phyloP scores from a whole-genome alignment of 2,329 filamentous ascomycete genomes.

The Fusarium pseudoanthophilum region DNA sequence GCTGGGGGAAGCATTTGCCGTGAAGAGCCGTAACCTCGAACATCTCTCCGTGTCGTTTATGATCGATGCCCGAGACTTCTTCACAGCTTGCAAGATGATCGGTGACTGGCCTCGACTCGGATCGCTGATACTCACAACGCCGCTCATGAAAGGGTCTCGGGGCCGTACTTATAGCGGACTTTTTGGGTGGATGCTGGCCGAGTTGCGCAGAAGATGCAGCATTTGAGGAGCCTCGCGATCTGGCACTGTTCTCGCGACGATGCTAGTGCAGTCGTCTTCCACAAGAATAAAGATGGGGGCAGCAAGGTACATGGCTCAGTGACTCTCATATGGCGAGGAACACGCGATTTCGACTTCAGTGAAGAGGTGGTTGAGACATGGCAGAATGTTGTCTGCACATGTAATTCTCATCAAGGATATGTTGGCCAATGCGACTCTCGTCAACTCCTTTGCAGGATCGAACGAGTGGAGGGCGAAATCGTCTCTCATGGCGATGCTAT shows the following conservation, averaged over 20 bases:
- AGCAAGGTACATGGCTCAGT: not conserved
- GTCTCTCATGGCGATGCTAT: conserved; percentile 11
- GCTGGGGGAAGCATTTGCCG: not conserved
- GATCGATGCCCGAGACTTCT: not conserved
- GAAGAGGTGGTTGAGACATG: not conserved
- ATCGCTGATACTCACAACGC: not conserved
- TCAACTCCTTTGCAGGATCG: not conserved
- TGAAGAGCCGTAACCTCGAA: not conserved
- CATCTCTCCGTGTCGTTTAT: not conserved
- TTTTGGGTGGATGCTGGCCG: not conserved
- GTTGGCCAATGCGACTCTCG: not conserved
- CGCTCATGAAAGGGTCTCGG: not conserved
- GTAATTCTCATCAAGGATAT: not conserved
- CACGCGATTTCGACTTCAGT: conserved; percentile 1
- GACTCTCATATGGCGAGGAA: conserved; percentile 7
- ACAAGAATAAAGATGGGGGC: not conserved
- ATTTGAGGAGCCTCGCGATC: not conserved
- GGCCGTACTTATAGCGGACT: not conserved
- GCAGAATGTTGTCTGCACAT: not conserved
- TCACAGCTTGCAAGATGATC: not conserved
- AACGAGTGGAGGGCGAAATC: not conserved
- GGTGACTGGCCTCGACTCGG: not conserved
- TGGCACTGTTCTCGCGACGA: not conserved
- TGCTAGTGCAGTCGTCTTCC: not conserved
- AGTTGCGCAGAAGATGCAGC: not conserved